Percentiles rank a stretch among this genome's conserved stretches.
These are phyloP conservation scores for Beta macrorhiza DNA, from an alignment of 179 eudicot species.

Conservation along the genomic window DNA sequence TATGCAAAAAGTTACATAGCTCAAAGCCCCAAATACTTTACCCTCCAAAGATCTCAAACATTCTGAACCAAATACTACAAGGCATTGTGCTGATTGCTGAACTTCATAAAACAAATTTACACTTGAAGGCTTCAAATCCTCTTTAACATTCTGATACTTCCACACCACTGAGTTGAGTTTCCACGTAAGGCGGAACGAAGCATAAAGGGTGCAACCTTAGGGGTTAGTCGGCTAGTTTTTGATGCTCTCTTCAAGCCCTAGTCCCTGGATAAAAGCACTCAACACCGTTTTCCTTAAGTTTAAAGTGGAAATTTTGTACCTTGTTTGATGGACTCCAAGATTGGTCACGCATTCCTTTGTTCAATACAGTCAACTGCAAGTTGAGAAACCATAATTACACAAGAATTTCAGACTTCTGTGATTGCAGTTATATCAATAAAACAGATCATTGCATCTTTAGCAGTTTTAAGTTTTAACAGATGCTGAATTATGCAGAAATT, in stretches of 20 bases:
- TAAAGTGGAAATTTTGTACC: constrained; percentile 63
- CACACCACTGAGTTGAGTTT: background rate
- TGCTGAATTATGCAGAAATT: background rate
- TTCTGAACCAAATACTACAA: background rate
- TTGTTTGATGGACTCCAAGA: constrained; percentile 30
- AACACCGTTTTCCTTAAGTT: constrained; percentile 61
- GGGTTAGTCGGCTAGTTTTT: background rate
- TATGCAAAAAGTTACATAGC: background rate
- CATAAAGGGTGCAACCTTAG: background rate
- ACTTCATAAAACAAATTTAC: background rate
- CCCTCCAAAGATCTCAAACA: background rate
- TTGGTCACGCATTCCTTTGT: constrained; percentile 41
- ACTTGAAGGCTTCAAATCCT: background rate
- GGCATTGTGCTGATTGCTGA: background rate
- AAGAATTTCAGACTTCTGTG: background rate
- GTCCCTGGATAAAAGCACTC: constrained; percentile 84
- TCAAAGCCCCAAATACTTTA: background rate
- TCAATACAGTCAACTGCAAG: constrained; percentile 68
- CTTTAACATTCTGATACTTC: background rate
- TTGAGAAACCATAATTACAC: background rate
- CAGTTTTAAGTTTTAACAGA: background rate
- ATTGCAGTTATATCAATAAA: background rate
- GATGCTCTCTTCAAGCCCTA: constrained; percentile 36
- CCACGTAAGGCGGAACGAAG: background rate
- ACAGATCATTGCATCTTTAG: background rate